phyloP scores from a whole-genome alignment of 495 filamentous ascomycete genomes.

The Podospora pseudopauciseta region DNA sequence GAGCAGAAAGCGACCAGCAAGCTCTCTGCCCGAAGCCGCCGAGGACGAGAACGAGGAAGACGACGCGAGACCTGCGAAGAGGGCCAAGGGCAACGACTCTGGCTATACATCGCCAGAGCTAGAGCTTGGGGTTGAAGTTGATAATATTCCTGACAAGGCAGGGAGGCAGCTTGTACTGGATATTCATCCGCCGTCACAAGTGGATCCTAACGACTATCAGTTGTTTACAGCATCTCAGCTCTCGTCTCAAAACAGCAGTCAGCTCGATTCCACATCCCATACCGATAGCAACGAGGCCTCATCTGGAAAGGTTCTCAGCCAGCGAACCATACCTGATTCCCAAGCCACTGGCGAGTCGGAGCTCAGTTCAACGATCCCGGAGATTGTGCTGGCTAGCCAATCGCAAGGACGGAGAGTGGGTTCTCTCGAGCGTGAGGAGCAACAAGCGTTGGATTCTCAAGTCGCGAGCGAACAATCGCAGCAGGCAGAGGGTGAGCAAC shows the following conservation, averaged over 20 bases:
- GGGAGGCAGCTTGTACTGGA: neutral
- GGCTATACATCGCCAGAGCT: neutral
- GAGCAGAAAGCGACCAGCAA: slow-evolving; percentile 14
- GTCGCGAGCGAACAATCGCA: neutral
- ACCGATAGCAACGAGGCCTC: neutral
- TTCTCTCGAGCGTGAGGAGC: neutral
- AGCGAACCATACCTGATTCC: slow-evolving; percentile 31
- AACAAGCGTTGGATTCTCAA: neutral
- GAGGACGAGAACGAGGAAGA: slow-evolving; percentile 11
- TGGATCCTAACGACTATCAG: slow-evolving; percentile 23
- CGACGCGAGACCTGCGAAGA: slow-evolving; percentile 1
- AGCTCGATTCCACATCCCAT: slow-evolving; percentile 14
- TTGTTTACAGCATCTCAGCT: slow-evolving; percentile 15
- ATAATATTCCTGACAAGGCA: neutral
- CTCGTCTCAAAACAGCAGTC: neutral
- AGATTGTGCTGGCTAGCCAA: neutral
- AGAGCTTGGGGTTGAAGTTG: neutral
- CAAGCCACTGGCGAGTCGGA: slow-evolving; percentile 14
- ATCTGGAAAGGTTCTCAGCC: neutral
- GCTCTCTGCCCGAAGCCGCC: slow-evolving; percentile 6
- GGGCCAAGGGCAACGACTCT: neutral
- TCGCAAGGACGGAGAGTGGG: neutral
- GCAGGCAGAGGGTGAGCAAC: neutral
- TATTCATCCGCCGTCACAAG: neutral
- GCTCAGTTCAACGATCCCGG: neutral